phyloP scores from a whole-genome alignment of 495 filamentous ascomycete genomes.

The Penicillium salamii region DNA sequence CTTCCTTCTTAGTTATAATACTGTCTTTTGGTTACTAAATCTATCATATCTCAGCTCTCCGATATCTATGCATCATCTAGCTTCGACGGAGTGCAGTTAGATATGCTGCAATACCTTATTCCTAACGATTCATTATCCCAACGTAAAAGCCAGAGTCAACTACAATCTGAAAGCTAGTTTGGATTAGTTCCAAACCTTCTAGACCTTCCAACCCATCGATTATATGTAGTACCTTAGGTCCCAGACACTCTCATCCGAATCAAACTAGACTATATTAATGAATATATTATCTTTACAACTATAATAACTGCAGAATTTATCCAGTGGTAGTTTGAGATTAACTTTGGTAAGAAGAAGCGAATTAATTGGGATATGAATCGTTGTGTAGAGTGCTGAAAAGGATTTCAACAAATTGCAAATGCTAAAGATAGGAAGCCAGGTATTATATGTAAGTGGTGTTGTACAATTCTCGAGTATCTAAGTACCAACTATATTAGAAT shows the following conservation, averaged over 20 bases:
- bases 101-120: not conserved
- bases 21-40: not conserved
- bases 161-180: not conserved
- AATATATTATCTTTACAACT: not conserved
- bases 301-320: conserved; percentile 2
- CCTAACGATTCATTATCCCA: not conserved
- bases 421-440: conserved; percentile 2
- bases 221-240: not conserved
- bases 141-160: not conserved
- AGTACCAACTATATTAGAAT: not conserved
- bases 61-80: not conserved
- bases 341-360: conserved; percentile 1
- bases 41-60: not conserved
- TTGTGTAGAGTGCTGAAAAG: conserved; percentile 1
- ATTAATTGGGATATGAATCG: not conserved
- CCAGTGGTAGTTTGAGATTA: conserved; percentile 2
- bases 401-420: conserved; percentile 7
- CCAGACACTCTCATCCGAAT: conserved; percentile 1
- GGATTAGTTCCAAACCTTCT: not conserved
- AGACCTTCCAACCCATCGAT: not conserved
- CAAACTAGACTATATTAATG: not conserved
- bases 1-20: not conserved
- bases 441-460: conserved; percentile 7
- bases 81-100: not conserved
- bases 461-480: conserved; percentile 3